phyloP scores from a whole-genome alignment of 148 eudicot genomes.

The Vaccinium darrowii region DNA sequence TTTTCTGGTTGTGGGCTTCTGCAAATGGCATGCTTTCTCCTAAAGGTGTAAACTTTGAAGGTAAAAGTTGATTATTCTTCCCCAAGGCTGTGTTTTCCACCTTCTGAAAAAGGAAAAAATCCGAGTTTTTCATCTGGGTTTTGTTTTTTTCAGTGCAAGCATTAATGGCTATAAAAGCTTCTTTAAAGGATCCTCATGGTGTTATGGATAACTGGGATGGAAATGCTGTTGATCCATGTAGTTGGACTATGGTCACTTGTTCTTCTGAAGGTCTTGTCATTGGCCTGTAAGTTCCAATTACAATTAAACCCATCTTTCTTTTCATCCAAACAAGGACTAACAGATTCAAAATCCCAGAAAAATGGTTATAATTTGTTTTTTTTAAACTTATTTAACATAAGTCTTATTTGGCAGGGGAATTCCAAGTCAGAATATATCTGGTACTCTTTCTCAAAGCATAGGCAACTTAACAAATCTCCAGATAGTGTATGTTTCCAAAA shows the following conservation, averaged over 20 bases:
- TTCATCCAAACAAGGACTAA: neutral
- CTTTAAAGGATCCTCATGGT: slow-evolving; percentile 49
- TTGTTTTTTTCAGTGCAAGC: slow-evolving; percentile 43
- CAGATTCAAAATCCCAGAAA: neutral
- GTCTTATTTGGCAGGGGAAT: slow-evolving; percentile 40
- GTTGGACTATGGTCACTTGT: slow-evolving; percentile 83
- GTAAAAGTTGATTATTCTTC: slow-evolving; percentile 19
- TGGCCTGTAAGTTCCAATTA: slow-evolving; percentile 49
- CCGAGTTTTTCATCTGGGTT: slow-evolving; percentile 1
- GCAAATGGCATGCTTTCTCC: slow-evolving; percentile 48
- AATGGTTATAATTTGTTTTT: no score
- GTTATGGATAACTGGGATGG: slow-evolving; percentile 76
- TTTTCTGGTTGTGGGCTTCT: slow-evolving; percentile 31
- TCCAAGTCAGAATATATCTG: slow-evolving; percentile 69
- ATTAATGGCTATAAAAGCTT: slow-evolving; percentile 57
- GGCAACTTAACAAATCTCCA: slow-evolving; percentile 73
- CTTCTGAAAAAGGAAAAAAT: neutral
- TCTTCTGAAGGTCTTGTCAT: slow-evolving; percentile 56
- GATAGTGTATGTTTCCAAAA: slow-evolving; percentile 43
- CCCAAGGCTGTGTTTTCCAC: neutral
- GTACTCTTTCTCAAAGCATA: slow-evolving; percentile 66
- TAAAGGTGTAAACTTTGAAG: slow-evolving; percentile 74
- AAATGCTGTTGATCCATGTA: slow-evolving; percentile 76
- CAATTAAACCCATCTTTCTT: neutral
- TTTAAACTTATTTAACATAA: neutral